A percentile compares a stretch with the other conserved stretches of the same genome.
These are phyloP conservation scores for Vitis hybrid DNA, from an alignment of 177 flowering plant genomes.

Conservation along the genomic window DNA sequence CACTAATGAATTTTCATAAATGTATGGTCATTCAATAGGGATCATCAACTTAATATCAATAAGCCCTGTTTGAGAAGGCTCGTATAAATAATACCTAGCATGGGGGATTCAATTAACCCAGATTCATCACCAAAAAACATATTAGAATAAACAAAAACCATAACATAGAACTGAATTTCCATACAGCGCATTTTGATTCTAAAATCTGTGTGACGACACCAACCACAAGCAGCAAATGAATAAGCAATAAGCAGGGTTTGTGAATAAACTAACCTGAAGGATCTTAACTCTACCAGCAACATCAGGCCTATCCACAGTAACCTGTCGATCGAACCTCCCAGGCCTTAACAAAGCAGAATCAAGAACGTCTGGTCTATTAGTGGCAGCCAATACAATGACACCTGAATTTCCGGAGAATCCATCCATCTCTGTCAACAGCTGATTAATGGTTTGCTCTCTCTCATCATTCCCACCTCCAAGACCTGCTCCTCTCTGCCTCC, in stretches of 20 bases:
- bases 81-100: too few species aligned
- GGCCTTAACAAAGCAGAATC: slow-evolving; percentile 93
- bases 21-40: too few species aligned
- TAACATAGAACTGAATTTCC: too few species aligned
- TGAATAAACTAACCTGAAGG: slow-evolving; percentile 63
- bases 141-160: too few species aligned
- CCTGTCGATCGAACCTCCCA: slow-evolving; percentile 94
- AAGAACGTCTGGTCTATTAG: slow-evolving; percentile 92
- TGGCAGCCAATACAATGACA: slow-evolving; percentile 91
- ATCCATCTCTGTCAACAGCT: slow-evolving; percentile 96
- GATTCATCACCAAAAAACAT: too few species aligned
- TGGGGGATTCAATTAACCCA: too few species aligned
- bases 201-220: not conserved
- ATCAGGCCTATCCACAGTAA: slow-evolving; percentile 94
- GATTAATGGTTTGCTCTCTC: slow-evolving; percentile 97
- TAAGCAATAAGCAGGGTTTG: not conserved
- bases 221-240: not conserved
- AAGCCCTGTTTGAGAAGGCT: too few species aligned
- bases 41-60: too few species aligned
- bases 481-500: slow-evolving; percentile 98
- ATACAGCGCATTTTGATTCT: too few species aligned
- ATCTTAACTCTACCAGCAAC: slow-evolving; percentile 96
- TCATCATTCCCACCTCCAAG: slow-evolving; percentile 98
- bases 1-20: too few species aligned
- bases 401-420: slow-evolving; percentile 93